A percentile compares a stretch with the other conserved stretches of the same genome.
These are phyloP conservation scores for Aspergillus sp. DNA, from an alignment of 2,329 filamentous ascomycete species.

Conservation along the genomic window DNA sequence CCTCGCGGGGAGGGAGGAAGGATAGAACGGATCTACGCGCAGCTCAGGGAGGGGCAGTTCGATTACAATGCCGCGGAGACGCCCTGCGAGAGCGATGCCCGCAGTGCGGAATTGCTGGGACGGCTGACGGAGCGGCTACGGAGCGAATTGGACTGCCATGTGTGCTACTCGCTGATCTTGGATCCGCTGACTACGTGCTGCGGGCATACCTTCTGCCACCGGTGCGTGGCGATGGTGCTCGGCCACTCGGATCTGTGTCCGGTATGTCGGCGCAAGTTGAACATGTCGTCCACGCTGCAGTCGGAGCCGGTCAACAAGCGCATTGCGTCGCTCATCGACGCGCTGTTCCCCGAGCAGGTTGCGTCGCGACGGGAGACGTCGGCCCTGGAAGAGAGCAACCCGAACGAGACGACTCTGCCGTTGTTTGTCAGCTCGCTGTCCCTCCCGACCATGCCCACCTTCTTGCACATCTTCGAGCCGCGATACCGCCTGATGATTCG, in stretches of 20 bases:
- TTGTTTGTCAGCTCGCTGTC: slow-evolving; percentile 81
- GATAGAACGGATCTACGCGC: slow-evolving; percentile 64
- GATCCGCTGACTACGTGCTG: slow-evolving; percentile 83
- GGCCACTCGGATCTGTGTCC: slow-evolving; percentile 79
- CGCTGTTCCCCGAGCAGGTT: slow-evolving; percentile 69
- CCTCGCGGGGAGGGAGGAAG: slow-evolving; percentile 23
- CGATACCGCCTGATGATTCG: slow-evolving; percentile 87
- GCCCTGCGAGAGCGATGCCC: slow-evolving; percentile 46
- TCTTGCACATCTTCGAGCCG: slow-evolving; percentile 90
- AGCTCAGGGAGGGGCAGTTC: slow-evolving; percentile 63
- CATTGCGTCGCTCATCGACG: slow-evolving; percentile 62
- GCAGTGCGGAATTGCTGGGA: slow-evolving; percentile 50
- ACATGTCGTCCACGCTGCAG: slow-evolving; percentile 50
- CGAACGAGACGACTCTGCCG: slow-evolving; percentile 61
- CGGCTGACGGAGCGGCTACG: slow-evolving; percentile 62
- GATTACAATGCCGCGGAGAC: slow-evolving; percentile 55
- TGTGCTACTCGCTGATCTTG: slow-evolving; percentile 79
- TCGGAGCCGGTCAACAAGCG: slow-evolving; percentile 60
- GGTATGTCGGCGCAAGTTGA: slow-evolving; percentile 69
- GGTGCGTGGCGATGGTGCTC: slow-evolving; percentile 72
- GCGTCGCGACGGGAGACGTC: slow-evolving; percentile 55
- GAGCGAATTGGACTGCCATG: slow-evolving; percentile 79
- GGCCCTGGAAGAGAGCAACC: slow-evolving; percentile 56
- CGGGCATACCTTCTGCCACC: slow-evolving; percentile 85
- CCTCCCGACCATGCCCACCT: slow-evolving; percentile 80